A percentile compares a stretch with the other conserved stretches of the same genome.
phyloP scores from a whole-genome alignment of 2,329 filamentous ascomycete species.

The Emergomyces pasteurianus region DNA sequence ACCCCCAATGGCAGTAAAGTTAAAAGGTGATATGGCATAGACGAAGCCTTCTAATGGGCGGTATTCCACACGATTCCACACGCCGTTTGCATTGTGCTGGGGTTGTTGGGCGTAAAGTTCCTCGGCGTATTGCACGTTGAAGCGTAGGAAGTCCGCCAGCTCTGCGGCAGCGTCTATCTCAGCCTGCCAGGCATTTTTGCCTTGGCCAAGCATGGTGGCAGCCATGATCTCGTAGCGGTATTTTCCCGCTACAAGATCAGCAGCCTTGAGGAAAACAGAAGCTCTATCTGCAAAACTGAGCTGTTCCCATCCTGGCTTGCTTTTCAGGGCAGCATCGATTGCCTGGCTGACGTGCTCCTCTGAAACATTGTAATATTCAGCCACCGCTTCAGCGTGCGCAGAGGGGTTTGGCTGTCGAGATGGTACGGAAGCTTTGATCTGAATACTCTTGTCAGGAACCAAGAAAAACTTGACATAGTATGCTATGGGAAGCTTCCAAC shows the following conservation, averaged over 20 bases:
- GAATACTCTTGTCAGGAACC: not conserved
- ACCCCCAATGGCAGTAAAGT: slow-evolving; percentile 88
- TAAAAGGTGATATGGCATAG: slow-evolving; percentile 87
- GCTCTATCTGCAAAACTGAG: slow-evolving; percentile 84
- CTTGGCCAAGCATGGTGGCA: slow-evolving; percentile 87
- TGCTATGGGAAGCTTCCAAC: not conserved
- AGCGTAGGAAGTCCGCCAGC: slow-evolving; percentile 75
- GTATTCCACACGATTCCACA: slow-evolving; percentile 89
- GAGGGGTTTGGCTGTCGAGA: slow-evolving; percentile 63
- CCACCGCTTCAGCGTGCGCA: slow-evolving; percentile 62
- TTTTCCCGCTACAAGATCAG: slow-evolving; percentile 77
- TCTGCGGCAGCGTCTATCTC: slow-evolving; percentile 94
- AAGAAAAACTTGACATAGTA: not conserved
- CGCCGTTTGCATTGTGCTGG: slow-evolving; percentile 63
- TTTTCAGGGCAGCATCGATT: slow-evolving; percentile 71
- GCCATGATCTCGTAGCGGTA: slow-evolving; percentile 96
- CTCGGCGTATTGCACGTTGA: slow-evolving; percentile 82
- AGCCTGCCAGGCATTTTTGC: slow-evolving; percentile 98
- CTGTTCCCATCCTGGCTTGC: slow-evolving; percentile 72
- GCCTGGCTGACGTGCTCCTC: slow-evolving; percentile 62
- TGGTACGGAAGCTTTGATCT: not conserved
- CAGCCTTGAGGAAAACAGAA: slow-evolving; percentile 88
- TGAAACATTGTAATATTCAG: slow-evolving; percentile 73
- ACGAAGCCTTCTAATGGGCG: slow-evolving; percentile 93
- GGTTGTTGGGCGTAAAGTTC: slow-evolving; percentile 83